Evolutionary conservation across 1,139 yeast species (phyloP), one percentile per base, ranked within the genome.

Genomic region (Lodderomyces parapsilosis): DNA sequence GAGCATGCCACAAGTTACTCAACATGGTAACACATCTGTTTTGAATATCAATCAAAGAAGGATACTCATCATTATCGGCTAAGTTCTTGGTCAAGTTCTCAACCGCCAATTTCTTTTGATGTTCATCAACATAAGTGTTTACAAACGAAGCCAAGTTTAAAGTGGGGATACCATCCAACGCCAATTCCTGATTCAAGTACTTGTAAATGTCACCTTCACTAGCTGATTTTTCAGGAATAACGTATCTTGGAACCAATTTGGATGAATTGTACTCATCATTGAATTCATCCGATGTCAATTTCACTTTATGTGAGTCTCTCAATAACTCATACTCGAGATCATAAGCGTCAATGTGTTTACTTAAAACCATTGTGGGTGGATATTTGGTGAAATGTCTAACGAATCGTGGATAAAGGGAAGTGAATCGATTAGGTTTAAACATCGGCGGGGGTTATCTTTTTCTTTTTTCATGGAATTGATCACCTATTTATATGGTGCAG

Each of bases 31-130:
- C 78, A 65, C 96, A 89, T 53, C 96, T 78, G 49, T 82, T 76
- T 52, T 91, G 96, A 52, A 87, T 62, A 47, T 85, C 93, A 58
- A 88, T 74, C 63, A 90, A 65, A 37, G 91, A 85, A 8, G 97
- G 97, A 62, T 90, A 90, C 68, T 90, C 97, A 61, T 90, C 96
- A 55, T 86, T 85, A 65, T 90, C 97, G 9, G 96, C 96, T 59
- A 90, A 70, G 64, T 90, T 90, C 74, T 90, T 90, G 53, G 88
- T 84, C 48, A 88, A 57, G 62, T 90, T 89, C 58, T 86, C 91
- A 24, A 61, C 44, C 44, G 83, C 76, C 52, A 90, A 72, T 52
- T 71, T 71, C 47, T 53, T 47, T 20, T 66, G 66, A 30, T 42
- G 45, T 3, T 75, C 80, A 46, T 80, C 79, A 36, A 83, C 61